These are phyloP conservation scores for Nyctanthes arbortristis DNA, from an alignment of 257 asterid genomes.

Conservation along the genomic window DNA sequence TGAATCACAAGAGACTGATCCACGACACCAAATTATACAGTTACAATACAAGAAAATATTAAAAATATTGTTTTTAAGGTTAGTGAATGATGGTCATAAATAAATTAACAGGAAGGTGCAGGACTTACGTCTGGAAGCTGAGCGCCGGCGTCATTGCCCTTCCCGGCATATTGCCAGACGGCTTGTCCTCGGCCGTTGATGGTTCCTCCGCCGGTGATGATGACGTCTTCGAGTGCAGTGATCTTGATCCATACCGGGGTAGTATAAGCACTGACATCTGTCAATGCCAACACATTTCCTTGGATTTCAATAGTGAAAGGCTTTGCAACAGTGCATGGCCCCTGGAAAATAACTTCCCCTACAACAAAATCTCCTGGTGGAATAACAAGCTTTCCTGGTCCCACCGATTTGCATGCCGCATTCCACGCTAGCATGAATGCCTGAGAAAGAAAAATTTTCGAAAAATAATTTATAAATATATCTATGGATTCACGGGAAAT, in stretches of 20 bases:
- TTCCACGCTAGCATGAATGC: slow-evolving; percentile 54
- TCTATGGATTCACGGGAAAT: neutral
- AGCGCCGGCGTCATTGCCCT: neutral
- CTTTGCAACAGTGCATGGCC: slow-evolving; percentile 48
- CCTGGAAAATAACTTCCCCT: slow-evolving; percentile 51
- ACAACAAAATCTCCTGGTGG: slow-evolving; percentile 45
- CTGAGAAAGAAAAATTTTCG: too few relatives aligned
- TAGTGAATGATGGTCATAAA: too few relatives aligned
- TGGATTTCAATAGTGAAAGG: slow-evolving; percentile 50
- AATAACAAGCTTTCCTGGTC: slow-evolving; percentile 40
- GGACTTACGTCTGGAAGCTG: slow-evolving; percentile 54
- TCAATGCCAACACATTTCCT: slow-evolving; percentile 44
- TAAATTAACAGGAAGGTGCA: too few relatives aligned
- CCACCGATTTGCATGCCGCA: slow-evolving; percentile 45
- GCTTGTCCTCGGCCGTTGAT: slow-evolving; percentile 54
- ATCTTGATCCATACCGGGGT: slow-evolving; percentile 46
- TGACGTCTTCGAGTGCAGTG: slow-evolving; percentile 34
- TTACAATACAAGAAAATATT: neutral
- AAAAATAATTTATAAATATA: too few relatives aligned
- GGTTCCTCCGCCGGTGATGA: slow-evolving; percentile 61
- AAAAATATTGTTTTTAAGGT: neutral
- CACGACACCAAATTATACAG: neutral
- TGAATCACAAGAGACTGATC: slow-evolving; percentile 46
- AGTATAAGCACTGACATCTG: slow-evolving; percentile 48
- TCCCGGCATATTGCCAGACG: slow-evolving; percentile 36